These are phyloP conservation scores for Fraxinus ornus DNA, from an alignment of 305 asterid genomes.

Conservation along the genomic window DNA sequence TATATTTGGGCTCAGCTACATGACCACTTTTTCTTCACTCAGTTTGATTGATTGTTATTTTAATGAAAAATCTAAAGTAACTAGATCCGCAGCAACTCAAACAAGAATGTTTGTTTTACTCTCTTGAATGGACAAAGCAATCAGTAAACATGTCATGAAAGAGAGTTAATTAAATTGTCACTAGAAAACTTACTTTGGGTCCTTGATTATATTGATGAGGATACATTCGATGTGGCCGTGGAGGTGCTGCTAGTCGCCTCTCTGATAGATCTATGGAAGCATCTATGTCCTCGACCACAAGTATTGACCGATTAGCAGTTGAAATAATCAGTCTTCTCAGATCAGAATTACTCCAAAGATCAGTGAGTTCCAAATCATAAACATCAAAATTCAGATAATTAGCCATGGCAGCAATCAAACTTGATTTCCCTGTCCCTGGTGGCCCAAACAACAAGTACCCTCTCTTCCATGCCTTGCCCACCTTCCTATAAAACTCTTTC, in stretches of 20 bases:
- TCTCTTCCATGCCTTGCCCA: conserved; percentile 65
- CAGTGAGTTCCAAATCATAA: conserved; percentile 52
- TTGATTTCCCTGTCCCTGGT: conserved; percentile 66
- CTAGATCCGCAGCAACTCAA: background rate
- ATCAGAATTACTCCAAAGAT: conserved; percentile 29
- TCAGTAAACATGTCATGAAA: background rate
- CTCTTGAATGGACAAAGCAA: background rate
- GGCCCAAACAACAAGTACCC: conserved; percentile 64
- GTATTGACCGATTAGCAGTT: conserved; percentile 47
- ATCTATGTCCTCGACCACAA: conserved; percentile 64
- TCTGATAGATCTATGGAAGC: conserved; percentile 39
- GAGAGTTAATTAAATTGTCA: background rate
- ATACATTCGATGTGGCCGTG: background rate
- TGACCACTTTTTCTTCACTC: background rate
- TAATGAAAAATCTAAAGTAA: no score
- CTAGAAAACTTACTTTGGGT: conserved; percentile 20
- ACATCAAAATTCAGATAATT: conserved; percentile 53
- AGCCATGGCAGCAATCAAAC: conserved; percentile 65
- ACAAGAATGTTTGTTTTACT: background rate
- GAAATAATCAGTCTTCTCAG: conserved; percentile 34
- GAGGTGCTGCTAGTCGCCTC: conserved; percentile 15
- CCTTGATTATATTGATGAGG: background rate
- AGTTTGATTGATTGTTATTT: background rate
- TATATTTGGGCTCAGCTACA: background rate
- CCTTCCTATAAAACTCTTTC: conserved; percentile 46